Evolutionary conservation across 768 basidiomycete species (phyloP).

Genomic region (Gymnopilus dilepis): DNA sequence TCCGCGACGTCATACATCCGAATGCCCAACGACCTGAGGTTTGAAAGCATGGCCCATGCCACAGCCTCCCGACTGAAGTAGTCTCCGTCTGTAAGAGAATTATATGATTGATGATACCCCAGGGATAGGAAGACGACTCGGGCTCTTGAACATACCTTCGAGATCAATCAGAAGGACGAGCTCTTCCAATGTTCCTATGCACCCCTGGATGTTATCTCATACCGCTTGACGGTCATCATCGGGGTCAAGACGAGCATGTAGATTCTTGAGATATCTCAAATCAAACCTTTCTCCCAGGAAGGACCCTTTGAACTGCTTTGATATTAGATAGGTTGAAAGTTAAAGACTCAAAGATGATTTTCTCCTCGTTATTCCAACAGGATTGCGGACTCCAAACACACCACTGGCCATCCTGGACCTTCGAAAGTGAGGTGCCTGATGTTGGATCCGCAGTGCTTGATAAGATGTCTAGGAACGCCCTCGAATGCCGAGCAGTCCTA

Average conservation of each 20-base stretch:
- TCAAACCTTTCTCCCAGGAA: slow-evolving; percentile 2
- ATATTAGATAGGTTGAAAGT: not conserved
- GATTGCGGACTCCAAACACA: not conserved
- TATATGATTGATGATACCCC: too few species aligned
- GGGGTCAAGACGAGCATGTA: not conserved
- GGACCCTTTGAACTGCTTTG: not conserved
- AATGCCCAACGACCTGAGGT: too few species aligned
- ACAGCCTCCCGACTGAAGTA: too few species aligned
- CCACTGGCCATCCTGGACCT: not conserved
- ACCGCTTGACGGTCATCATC: not conserved
- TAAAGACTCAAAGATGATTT: not conserved
- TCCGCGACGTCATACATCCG: too few species aligned
- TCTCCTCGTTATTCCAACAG: not conserved
- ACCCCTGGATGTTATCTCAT: slow-evolving; percentile 5
- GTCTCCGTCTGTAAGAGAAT: too few species aligned
- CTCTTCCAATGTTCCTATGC: slow-evolving; percentile 1
- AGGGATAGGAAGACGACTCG: too few species aligned
- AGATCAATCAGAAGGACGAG: slow-evolving; percentile 2
- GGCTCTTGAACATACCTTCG: not conserved
- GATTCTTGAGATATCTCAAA: not conserved
- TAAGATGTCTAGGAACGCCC: not conserved
- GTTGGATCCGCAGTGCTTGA: not conserved
- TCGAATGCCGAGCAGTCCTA: not conserved
- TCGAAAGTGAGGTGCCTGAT: not conserved
- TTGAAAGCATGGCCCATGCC: too few species aligned